Evolutionary conservation across 2,329 filamentous ascomycete species (phyloP).

Genomic region (Alternaria sp.): DNA sequence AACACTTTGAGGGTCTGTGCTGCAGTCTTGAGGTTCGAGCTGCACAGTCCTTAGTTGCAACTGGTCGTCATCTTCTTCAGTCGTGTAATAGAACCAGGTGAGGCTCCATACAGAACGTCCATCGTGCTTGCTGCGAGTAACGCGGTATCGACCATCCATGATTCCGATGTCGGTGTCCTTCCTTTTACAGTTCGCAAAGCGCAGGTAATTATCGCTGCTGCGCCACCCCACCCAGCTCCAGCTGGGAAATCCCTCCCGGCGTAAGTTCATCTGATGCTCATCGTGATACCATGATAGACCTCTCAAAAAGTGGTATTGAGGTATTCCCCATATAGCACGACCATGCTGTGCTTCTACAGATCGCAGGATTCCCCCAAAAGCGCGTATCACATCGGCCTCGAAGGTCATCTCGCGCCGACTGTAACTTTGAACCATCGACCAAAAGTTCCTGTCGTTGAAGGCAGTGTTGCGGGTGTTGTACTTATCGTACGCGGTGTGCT

Average conservation of each 20-base stretch:
- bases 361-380: constrained; percentile 10
- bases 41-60: too few species aligned
- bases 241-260: constrained; percentile 11
- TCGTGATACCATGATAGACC: constrained; percentile 2
- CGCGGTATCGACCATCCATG: background rate
- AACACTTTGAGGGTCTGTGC: too few species aligned
- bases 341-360: constrained; percentile 6
- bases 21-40: too few species aligned
- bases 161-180: background rate
- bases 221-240: constrained; percentile 21
- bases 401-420: constrained; percentile 15
- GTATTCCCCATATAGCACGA: constrained; percentile 8
- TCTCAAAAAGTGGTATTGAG: background rate
- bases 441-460: background rate
- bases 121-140: background rate
- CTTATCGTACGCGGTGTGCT: background rate
- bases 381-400: constrained; percentile 12
- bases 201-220: background rate
- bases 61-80: too few species aligned
- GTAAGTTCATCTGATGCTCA: background rate
- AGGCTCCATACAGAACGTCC: background rate
- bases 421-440: constrained; percentile 5
- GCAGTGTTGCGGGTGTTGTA: background rate
- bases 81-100: background rate
- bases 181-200: background rate